Evolutionary conservation across 2,329 filamentous ascomycete genomes (phyloP).

Genomic region (Allantophomopsis lycopodina): DNA sequence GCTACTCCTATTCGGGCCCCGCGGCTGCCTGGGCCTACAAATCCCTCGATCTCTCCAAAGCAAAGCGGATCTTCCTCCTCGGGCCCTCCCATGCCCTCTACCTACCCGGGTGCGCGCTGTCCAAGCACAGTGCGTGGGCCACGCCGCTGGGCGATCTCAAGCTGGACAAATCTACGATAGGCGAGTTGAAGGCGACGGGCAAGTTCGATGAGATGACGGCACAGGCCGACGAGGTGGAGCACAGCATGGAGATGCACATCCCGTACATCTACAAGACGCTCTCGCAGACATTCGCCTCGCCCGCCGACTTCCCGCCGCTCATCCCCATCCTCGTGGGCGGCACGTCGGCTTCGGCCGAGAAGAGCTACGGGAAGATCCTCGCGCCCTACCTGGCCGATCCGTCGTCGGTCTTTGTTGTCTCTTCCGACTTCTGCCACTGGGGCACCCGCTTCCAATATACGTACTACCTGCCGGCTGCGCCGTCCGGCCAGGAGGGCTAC

Average conservation of each 20-base stretch:
- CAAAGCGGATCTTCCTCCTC: constrained; percentile 81
- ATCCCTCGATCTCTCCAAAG: constrained; percentile 65
- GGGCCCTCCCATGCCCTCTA: constrained; percentile 87
- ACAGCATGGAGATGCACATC: constrained; percentile 93
- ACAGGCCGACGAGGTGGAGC: constrained; percentile 63
- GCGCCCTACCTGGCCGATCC: constrained; percentile 66
- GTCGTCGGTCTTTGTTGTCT: constrained; percentile 71
- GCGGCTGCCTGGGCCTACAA: constrained; percentile 95
- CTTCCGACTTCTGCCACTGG: constrained; percentile 97
- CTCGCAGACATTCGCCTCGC: constrained; percentile 31
- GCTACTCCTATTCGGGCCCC: constrained; percentile 81
- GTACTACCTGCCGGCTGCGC: constrained; percentile 49
- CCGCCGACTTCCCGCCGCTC: constrained; percentile 52
- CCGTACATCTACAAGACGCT: constrained; percentile 81
- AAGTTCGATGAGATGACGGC: constrained; percentile 51
- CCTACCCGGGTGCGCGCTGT: constrained; percentile 63
- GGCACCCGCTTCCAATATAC: constrained; percentile 73
- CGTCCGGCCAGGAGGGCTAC: constrained; percentile 20
- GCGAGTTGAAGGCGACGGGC: constrained; percentile 34
- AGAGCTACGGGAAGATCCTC: constrained; percentile 53
- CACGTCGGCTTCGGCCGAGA: constrained; percentile 53
- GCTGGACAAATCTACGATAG: constrained; percentile 45
- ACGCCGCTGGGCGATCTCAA: constrained; percentile 62
- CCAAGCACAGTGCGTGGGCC: constrained; percentile 54
- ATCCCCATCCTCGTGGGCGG: constrained; percentile 79